phyloP scores from a whole-genome alignment of 768 basidiomycete species.

The Lactarius psammicola region DNA sequence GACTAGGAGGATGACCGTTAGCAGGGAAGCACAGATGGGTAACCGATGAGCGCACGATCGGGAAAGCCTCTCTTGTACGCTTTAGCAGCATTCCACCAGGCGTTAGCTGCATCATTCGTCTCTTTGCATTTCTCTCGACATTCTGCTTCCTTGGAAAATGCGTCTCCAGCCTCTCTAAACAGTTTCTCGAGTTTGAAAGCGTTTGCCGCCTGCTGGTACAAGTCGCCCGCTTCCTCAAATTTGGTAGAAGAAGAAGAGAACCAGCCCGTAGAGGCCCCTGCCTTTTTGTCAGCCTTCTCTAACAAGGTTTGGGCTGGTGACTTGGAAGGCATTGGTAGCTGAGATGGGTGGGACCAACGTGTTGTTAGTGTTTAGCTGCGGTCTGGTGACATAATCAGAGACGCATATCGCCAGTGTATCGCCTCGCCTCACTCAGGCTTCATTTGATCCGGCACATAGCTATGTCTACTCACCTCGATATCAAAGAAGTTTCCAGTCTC shows the following conservation, averaged over 20 bases:
- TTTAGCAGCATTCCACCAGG: conserved; percentile 98
- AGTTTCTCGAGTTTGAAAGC: conserved; percentile 88
- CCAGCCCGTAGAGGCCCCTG: conserved; percentile 79
- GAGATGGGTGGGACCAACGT: conserved; percentile 25
- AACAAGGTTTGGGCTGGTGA: conserved; percentile 73
- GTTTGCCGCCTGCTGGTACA: conserved; percentile 94
- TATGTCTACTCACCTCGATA: conserved; percentile 32
- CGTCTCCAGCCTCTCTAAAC: conserved; percentile 90
- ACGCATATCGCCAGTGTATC: too few species aligned
- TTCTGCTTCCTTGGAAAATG: conserved; percentile 91
- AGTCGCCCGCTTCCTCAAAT: conserved; percentile 93
- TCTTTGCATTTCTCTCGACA: conserved; percentile 89
- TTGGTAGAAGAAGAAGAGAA: conserved; percentile 82
- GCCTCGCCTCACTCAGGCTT: background rate
- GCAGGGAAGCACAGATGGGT: background rate
- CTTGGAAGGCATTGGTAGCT: conserved; percentile 63
- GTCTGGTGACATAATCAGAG: conserved; percentile 20
- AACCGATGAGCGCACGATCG: conserved; percentile 56
- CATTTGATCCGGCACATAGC: background rate
- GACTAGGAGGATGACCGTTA: conserved; percentile 47
- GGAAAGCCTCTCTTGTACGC: conserved; percentile 88
- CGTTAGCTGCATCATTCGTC: conserved; percentile 91
- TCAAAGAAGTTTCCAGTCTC: conserved; percentile 48
- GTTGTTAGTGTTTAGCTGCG: background rate
- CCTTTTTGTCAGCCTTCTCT: conserved; percentile 93